Evolutionary conservation across 164 flowering plant species (phyloP), one percentile per base, ranked within the genome.

Genomic region (Cinnamomum micranthum): DNA sequence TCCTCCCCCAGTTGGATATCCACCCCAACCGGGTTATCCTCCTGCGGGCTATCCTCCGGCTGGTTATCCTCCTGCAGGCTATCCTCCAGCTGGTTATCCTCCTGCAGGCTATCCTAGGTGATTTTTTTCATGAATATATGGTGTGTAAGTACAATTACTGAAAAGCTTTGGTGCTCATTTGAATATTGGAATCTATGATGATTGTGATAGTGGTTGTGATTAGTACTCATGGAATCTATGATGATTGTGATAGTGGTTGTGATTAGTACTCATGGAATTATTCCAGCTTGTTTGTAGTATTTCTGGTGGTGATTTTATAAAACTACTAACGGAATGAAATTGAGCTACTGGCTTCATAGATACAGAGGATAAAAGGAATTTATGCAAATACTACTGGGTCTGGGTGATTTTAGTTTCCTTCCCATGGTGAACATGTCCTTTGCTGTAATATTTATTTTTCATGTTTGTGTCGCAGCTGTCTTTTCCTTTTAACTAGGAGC

Each of bases 1-100:
- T 76, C 90, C 89, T 60, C 87, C 90, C 3, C 5, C 78, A 20
- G 86, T 77, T 47, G 87, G 87, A 65, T 85, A 84, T 72, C 80
- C 80, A 17, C 83, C 88, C 25, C 85, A 83, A 31, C 85, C 82
- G 22, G 87, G 84, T 10, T 78, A 86, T 68, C 88, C 89, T 27
- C 81, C 83, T 1, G 66, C 80, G 14, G 75, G 68, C 25, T 72
- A 79, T 62, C 82, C 86, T 33, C 81, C 82, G 1, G 66, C 81
- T 0, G 77, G 79, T 28, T 79, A 81, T 65, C 77, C 82, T 31
- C 80, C 83, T 3, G 66, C 80, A 14, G 73, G 68, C 25, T 73
- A 79, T 63, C 82, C 86, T 35, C 81, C 82, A 0, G 63, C 81
- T 1, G 77, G 79, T 23, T 79, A 81, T 60, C 77, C 82, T 33